Conservation (phyloP, 2,329 filamentous ascomycete genomes). For the Cytospora piceicola region DNA sequence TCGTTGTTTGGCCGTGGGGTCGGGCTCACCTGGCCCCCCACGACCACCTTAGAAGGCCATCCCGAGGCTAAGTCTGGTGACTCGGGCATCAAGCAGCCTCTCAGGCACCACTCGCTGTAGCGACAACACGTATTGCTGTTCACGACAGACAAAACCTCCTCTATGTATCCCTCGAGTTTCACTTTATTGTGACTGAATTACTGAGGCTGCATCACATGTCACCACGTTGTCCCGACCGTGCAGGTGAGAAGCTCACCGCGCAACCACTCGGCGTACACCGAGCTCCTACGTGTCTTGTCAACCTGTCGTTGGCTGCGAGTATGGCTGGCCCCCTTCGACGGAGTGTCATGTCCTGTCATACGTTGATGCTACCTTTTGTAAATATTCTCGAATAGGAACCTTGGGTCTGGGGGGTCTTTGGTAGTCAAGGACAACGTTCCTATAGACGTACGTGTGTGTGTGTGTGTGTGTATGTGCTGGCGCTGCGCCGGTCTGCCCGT, state of each 20-base stretch:
- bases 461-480: not conserved
- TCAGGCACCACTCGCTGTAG: not conserved
- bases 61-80: constrained; percentile 20
- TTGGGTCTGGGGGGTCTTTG: not conserved
- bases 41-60: constrained; percentile 11
- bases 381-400: not conserved
- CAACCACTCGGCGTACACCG: not conserved
- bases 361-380: not conserved
- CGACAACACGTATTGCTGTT: not conserved
- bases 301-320: not conserved
- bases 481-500: not conserved
- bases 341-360: not conserved
- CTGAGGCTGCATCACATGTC: constrained; percentile 23
- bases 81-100: constrained; percentile 1
- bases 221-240: constrained; percentile 6
- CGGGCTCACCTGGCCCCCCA: constrained; percentile 26
- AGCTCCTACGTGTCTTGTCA: not conserved
- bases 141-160: constrained; percentile 2
- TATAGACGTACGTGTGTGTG: not conserved
- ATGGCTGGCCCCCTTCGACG: not conserved
- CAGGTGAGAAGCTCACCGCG: not conserved
- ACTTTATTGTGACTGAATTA: not conserved
- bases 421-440: not conserved
- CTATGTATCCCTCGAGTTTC: constrained; percentile 1
- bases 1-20: constrained; percentile 7